A percentile compares a stretch with the other conserved stretches of the same genome.
These are phyloP conservation scores for Irpex sp. DNA, from an alignment of 1,284 basidiomycete genomes.

Conservation along the genomic window DNA sequence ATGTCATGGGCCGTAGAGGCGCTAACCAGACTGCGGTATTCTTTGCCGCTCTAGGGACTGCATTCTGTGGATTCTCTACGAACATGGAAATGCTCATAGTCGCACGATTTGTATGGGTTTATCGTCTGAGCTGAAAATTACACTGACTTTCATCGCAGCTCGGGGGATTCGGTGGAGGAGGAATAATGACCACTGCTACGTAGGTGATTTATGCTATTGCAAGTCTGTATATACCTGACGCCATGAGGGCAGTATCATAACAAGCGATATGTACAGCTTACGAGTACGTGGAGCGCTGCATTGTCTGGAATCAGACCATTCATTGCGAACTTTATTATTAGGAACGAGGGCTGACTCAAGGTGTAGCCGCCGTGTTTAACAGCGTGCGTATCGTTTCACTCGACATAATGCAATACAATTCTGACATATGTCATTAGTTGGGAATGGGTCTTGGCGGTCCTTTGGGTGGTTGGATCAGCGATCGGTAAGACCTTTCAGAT, in stretches of 20 bases:
- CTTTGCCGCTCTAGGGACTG: slow-evolving; percentile 69
- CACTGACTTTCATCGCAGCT: slow-evolving; percentile 37
- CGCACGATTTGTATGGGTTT: slow-evolving; percentile 63
- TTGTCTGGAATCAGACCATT: no score
- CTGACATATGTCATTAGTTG: slow-evolving; percentile 34
- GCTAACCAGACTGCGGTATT: slow-evolving; percentile 70
- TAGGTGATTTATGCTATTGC: slow-evolving; percentile 29
- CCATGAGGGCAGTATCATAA: slow-evolving; percentile 52
- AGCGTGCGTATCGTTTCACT: slow-evolving; percentile 40
- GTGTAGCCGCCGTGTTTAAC: slow-evolving; percentile 66
- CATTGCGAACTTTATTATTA: slow-evolving; percentile 21
- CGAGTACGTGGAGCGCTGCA: slow-evolving; percentile 40
- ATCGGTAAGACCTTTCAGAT: slow-evolving; percentile 39
- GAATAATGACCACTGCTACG: slow-evolving; percentile 67
- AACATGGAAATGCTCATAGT: slow-evolving; percentile 76
- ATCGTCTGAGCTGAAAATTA: not conserved
- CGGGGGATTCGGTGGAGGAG: slow-evolving; percentile 78
- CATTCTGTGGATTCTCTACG: slow-evolving; percentile 68
- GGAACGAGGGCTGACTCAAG: slow-evolving; percentile 73
- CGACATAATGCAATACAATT: not conserved
- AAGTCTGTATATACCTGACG: not conserved
- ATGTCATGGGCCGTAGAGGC: slow-evolving; percentile 73
- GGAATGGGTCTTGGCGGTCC: slow-evolving; percentile 79
- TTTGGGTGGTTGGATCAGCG: slow-evolving; percentile 71
- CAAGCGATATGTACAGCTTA: slow-evolving; percentile 77